Conservation (phyloP, 345 rosid genomes). For the Diplotaxis tenuifolia region DNA sequence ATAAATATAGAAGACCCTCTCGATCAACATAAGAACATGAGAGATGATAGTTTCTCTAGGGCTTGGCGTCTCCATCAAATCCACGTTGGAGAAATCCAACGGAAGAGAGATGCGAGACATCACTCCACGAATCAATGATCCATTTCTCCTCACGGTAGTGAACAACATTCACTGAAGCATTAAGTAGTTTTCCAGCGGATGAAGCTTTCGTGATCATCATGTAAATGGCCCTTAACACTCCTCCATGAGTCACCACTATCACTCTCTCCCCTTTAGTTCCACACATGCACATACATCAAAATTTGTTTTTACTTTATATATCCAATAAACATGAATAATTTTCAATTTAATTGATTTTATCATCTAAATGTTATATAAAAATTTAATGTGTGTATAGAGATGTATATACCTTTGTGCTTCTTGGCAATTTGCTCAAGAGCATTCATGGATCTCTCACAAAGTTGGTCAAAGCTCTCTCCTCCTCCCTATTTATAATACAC, state of each 20-base stretch:
- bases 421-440: slow-evolving; percentile 37
- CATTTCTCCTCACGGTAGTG: slow-evolving; percentile 21
- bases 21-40: not conserved
- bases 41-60: slow-evolving; percentile 6
- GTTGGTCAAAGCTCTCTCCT: slow-evolving; percentile 43
- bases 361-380: not conserved
- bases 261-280: slow-evolving; percentile 30
- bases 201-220: slow-evolving; percentile 31
- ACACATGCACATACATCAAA: not conserved
- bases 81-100: slow-evolving; percentile 44
- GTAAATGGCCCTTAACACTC: slow-evolving; percentile 40
- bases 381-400: not conserved
- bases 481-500: slow-evolving; percentile 29
- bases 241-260: slow-evolving; percentile 43
- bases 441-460: slow-evolving; percentile 37
- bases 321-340: too few relatives aligned
- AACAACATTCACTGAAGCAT: slow-evolving; percentile 40
- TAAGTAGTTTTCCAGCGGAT: slow-evolving; percentile 35
- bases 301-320: too few relatives aligned
- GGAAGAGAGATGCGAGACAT: slow-evolving; percentile 34
- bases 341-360: not conserved
- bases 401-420: slow-evolving; percentile 34
- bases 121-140: slow-evolving; percentile 36
- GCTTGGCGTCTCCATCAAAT: slow-evolving; percentile 36
- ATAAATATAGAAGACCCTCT: not conserved